phyloP scores from a whole-genome alignment of 441 rosid genomes.

The Mallotus japonicus region DNA sequence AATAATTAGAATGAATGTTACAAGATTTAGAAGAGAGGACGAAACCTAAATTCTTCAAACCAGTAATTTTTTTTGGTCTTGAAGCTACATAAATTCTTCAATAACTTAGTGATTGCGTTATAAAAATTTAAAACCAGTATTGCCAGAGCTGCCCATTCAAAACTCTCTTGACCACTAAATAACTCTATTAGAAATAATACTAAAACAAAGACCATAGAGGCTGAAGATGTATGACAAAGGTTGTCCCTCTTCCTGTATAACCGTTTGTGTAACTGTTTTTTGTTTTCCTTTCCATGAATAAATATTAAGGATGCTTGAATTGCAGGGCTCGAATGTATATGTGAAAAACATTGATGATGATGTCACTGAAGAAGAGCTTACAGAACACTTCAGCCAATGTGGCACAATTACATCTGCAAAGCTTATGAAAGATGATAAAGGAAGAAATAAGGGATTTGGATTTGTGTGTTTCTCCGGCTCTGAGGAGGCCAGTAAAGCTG shows the following conservation, averaged over 20 bases:
- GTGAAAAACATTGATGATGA: conserved; percentile 62
- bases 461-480: conserved; percentile 74
- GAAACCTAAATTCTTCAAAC: too few species aligned
- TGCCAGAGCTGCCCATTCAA: not conserved
- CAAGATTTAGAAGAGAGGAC: not conserved
- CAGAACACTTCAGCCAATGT: conserved; percentile 48
- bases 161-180: not conserved
- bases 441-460: conserved; percentile 72
- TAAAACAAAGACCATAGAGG: not conserved
- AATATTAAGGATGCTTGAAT: not conserved
- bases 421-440: conserved; percentile 57
- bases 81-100: not conserved
- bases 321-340: conserved; percentile 51
- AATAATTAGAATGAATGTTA: not conserved
- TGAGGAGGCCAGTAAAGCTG: conserved; percentile 61
- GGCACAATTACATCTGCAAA: conserved; percentile 58
- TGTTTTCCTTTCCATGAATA: not conserved
- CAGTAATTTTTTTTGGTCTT: not conserved
- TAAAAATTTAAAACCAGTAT: not conserved
- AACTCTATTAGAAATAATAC: not conserved
- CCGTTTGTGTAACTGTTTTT: not conserved
- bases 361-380: conserved; percentile 54
- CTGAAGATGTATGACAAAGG: not conserved
- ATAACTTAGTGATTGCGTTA: not conserved
- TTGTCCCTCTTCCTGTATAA: not conserved